phyloP scores from a whole-genome alignment of 345 rosid species.

The Viola odorata region DNA sequence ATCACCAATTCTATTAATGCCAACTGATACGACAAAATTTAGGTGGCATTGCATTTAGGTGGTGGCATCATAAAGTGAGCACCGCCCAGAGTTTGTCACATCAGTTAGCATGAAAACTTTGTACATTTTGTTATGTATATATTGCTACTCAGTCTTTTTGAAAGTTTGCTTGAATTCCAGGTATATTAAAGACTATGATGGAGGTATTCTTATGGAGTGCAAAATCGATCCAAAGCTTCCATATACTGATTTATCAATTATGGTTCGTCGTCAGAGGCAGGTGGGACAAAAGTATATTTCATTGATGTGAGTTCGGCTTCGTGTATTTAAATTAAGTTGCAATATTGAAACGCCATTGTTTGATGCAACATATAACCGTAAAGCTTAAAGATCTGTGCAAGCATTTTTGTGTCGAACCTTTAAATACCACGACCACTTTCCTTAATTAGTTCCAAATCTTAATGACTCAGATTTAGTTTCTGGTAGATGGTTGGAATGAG shows the following conservation, averaged over 20 bases:
- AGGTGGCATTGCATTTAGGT: too few relatives aligned
- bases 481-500: neutral
- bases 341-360: neutral
- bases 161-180: constrained; percentile 25
- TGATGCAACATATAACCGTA: neutral
- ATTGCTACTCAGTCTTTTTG: too few relatives aligned
- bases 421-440: neutral
- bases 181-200: constrained; percentile 97
- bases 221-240: constrained; percentile 97
- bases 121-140: too few relatives aligned
- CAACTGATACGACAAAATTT: too few relatives aligned
- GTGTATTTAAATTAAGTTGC: neutral
- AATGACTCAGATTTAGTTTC: neutral
- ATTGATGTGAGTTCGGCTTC: neutral
- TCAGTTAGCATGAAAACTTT: too few relatives aligned
- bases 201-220: constrained; percentile 98
- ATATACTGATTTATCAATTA: constrained; percentile 81
- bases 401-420: too few relatives aligned
- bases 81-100: too few relatives aligned
- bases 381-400: constrained; percentile 5
- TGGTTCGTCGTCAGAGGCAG: constrained; percentile 90
- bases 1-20: too few relatives aligned
- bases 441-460: neutral
- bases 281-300: constrained; percentile 27
- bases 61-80: too few relatives aligned